A percentile compares a stretch with the other conserved stretches of the same genome.
These are phyloP conservation scores for Priceomyces medius DNA, from an alignment of 805 yeast genomes.

Conservation along the genomic window DNA sequence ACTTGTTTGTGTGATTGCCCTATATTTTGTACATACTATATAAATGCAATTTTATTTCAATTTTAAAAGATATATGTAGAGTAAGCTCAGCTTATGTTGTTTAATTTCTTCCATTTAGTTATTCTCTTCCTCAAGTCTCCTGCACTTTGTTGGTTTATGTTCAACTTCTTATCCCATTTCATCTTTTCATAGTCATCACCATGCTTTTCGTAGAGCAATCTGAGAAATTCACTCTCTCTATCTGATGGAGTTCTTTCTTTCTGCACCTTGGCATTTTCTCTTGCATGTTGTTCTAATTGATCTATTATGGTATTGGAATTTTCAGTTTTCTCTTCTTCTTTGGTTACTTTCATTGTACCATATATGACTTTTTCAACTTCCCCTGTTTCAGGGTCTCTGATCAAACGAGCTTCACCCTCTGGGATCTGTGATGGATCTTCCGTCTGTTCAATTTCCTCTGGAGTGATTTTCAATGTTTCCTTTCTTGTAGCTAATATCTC, in stretches of 20 bases:
- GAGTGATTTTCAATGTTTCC: conserved; percentile 15
- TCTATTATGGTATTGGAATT: conserved; percentile 57
- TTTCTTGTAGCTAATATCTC: conserved; percentile 33
- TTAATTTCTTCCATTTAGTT: conserved; percentile 61
- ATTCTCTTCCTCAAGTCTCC: conserved; percentile 79
- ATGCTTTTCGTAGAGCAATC: conserved; percentile 62
- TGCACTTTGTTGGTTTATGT: conserved; percentile 78
- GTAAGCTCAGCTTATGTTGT: conserved; percentile 23
- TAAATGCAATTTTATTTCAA: background rate
- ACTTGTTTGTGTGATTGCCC: background rate
- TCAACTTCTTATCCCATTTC: conserved; percentile 89
- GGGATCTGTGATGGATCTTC: conserved; percentile 63
- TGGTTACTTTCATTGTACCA: conserved; percentile 54
- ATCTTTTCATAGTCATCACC: conserved; percentile 87
- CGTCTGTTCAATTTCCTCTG: conserved; percentile 38
- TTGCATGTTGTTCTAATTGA: conserved; percentile 57
- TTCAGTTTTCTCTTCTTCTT: conserved; percentile 24
- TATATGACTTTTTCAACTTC: conserved; percentile 65
- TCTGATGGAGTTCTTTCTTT: conserved; percentile 60
- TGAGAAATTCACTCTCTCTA: conserved; percentile 75
- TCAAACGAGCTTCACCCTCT: conserved; percentile 74
- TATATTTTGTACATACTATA: conserved; percentile 1
- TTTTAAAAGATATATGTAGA: background rate
- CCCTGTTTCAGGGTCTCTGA: conserved; percentile 64
- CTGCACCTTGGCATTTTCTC: conserved; percentile 45